A percentile compares a stretch with the other conserved stretches of the same genome.
phyloP scores from a whole-genome alignment of 768 basidiomycete species.

The Floccularia luteovirens region DNA sequence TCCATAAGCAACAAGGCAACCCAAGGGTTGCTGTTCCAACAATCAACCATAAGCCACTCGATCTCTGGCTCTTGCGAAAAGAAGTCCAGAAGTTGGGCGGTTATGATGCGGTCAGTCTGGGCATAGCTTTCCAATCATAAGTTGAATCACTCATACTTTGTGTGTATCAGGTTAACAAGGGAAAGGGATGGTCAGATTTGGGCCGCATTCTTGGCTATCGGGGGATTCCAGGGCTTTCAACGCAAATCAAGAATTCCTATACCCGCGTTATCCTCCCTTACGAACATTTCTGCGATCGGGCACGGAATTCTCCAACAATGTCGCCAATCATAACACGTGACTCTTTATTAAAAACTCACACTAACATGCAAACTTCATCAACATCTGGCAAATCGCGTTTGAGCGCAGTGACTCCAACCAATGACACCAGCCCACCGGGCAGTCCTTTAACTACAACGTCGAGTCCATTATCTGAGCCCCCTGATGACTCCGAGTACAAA shows the following conservation, averaged over 20 bases:
- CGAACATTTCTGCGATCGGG: conserved; percentile 80
- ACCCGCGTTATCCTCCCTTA: conserved; percentile 91
- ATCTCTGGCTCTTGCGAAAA: conserved; percentile 89
- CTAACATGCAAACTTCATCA: conserved; percentile 38
- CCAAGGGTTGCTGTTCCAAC: conserved; percentile 86
- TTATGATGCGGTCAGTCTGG: conserved; percentile 71
- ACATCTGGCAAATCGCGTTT: conserved; percentile 31
- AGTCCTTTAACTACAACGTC: conserved; percentile 75
- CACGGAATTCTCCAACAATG: conserved; percentile 53
- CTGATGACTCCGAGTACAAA: conserved; percentile 65
- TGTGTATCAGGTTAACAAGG: conserved; percentile 60
- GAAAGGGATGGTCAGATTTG: conserved; percentile 84
- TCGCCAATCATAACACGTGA: conserved; percentile 38
- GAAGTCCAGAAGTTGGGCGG: conserved; percentile 89
- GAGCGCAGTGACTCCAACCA: conserved; percentile 25
- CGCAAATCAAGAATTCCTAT: conserved; percentile 88
- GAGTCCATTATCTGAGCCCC: conserved; percentile 72
- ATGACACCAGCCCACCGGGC: conserved; percentile 53
- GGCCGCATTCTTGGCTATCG: conserved; percentile 79
- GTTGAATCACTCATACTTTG: no score
- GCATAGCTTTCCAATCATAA: no score
- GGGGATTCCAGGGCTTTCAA: conserved; percentile 74
- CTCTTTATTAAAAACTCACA: conserved; percentile 43
- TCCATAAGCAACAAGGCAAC: conserved; percentile 93
- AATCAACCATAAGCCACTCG: conserved; percentile 87